Conservation (phyloP, 768 basidiomycete species). For the Coprinellus aureogranulatus region DNA sequence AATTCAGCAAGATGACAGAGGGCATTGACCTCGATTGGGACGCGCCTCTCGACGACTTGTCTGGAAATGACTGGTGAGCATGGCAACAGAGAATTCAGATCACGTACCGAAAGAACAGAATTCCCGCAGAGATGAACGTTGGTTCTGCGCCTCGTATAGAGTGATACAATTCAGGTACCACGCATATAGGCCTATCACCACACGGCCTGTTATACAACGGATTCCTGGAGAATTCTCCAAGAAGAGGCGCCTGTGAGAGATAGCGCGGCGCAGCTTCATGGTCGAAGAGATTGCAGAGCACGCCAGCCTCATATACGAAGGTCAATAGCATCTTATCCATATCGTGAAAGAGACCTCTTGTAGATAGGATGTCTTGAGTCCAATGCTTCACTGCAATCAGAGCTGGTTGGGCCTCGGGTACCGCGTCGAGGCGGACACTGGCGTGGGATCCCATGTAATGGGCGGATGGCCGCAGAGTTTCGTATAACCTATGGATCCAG, state of each 20-base stretch:
- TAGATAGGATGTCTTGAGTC: conserved; percentile 41
- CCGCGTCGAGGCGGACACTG: conserved; percentile 29
- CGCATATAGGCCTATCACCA: conserved; percentile 2
- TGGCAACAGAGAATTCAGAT: neutral
- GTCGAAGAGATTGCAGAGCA: conserved; percentile 40
- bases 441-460: conserved; percentile 44
- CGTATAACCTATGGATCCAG: conserved; percentile 48
- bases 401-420: conserved; percentile 38
- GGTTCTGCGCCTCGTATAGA: conserved; percentile 25
- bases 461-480: conserved; percentile 47
- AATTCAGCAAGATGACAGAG: conserved; percentile 54
- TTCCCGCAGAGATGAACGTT: conserved; percentile 30
- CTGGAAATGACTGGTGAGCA: conserved; percentile 24
- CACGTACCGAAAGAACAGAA: conserved; percentile 40
- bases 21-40: conserved; percentile 44
- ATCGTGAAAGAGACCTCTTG: conserved; percentile 24
- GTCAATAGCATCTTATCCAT: conserved; percentile 36
- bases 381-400: conserved; percentile 42
- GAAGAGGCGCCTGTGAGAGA: conserved; percentile 24
- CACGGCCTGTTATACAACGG: neutral
- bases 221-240: conserved; percentile 17
- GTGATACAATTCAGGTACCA: conserved; percentile 21
- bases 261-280: conserved; percentile 28
- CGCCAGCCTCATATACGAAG: conserved; percentile 32
- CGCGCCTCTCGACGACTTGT: conserved; percentile 35